Evolutionary conservation across 805 yeast genomes (phyloP).

Genomic region (Candida maltosa): DNA sequence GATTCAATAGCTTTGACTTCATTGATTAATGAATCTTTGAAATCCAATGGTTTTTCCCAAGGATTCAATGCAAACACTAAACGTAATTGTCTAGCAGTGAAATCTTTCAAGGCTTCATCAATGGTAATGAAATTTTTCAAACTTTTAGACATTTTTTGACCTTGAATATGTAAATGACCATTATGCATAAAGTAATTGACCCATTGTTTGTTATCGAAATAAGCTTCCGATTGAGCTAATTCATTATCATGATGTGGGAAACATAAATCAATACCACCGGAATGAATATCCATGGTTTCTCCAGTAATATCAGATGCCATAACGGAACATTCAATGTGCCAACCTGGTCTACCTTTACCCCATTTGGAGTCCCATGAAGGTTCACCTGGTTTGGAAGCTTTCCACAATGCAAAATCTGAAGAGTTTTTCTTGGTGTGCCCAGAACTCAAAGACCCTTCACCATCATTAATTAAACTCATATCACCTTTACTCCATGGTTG

Average conservation of each 20-base stretch:
- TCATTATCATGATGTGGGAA: conserved; percentile 99
- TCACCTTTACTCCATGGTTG: conserved; percentile 98
- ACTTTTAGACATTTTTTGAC: conserved; percentile 96
- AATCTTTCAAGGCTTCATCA: conserved; percentile 76
- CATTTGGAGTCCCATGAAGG: conserved; percentile 94
- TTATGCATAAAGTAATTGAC: conserved; percentile 94
- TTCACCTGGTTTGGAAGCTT: conserved; percentile 93
- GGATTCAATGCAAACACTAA: conserved; percentile 86
- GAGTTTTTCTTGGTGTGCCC: conserved; percentile 62
- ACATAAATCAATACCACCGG: conserved; percentile 96
- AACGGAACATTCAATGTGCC: conserved; percentile 99
- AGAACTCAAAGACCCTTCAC: conserved; percentile 80
- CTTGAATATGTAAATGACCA: conserved; percentile 97
- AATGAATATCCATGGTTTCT: conserved; percentile 82
- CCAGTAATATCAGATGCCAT: conserved; percentile 95
- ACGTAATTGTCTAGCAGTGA: conserved; percentile 79
- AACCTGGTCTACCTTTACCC: conserved; percentile 98
- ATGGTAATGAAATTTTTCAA: conserved; percentile 94
- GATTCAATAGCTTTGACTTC: conserved; percentile 80
- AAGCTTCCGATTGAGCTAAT: conserved; percentile 95
- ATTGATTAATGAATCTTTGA: conserved; percentile 72
- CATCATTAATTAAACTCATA: conserved; percentile 81
- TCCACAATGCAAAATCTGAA: conserved; percentile 96
- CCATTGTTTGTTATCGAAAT: conserved; percentile 89
- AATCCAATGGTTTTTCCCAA: conserved; percentile 92